A percentile compares a stretch with the other conserved stretches of the same genome.
These are phyloP conservation scores for Xerocomus spinulosus DNA, from an alignment of 768 basidiomycete species.

Conservation along the genomic window DNA sequence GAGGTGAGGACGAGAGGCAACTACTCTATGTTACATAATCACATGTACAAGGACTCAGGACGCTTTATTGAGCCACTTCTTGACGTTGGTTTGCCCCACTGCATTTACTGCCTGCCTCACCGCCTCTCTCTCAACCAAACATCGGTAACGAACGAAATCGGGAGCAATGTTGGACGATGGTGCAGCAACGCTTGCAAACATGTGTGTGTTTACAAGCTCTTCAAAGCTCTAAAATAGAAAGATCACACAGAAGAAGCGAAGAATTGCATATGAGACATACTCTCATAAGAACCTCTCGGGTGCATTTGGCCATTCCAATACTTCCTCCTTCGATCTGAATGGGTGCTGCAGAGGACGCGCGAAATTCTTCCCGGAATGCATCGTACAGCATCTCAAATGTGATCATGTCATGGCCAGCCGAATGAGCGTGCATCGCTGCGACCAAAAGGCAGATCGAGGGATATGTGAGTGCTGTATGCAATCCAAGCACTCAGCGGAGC, in stretches of 20 bases:
- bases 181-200: constrained; percentile 53
- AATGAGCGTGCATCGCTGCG: constrained; percentile 72
- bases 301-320: constrained; percentile 69
- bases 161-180: constrained; percentile 48
- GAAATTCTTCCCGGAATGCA: constrained; percentile 69
- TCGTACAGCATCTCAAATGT: constrained; percentile 92
- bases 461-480: constrained; percentile 60
- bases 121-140: constrained; percentile 55
- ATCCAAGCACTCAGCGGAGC: neutral
- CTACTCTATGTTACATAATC: constrained; percentile 22
- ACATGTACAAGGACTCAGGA: constrained; percentile 6
- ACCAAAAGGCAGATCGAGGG: constrained; percentile 80
- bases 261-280: constrained; percentile 40
- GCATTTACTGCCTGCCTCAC: constrained; percentile 65
- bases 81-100: constrained; percentile 64
- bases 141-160: constrained; percentile 76
- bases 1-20: neutral
- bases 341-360: constrained; percentile 67
- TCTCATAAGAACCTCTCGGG: constrained; percentile 57
- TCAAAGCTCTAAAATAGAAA: constrained; percentile 65
- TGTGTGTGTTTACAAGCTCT: constrained; percentile 47
- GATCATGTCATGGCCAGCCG: constrained; percentile 71
- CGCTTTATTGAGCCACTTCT: constrained; percentile 72
- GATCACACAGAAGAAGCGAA: constrained; percentile 1
- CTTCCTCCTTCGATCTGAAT: constrained; percentile 69